Evolutionary conservation across 805 yeast species (phyloP).

Genomic region (Candida tammaniensis): DNA sequence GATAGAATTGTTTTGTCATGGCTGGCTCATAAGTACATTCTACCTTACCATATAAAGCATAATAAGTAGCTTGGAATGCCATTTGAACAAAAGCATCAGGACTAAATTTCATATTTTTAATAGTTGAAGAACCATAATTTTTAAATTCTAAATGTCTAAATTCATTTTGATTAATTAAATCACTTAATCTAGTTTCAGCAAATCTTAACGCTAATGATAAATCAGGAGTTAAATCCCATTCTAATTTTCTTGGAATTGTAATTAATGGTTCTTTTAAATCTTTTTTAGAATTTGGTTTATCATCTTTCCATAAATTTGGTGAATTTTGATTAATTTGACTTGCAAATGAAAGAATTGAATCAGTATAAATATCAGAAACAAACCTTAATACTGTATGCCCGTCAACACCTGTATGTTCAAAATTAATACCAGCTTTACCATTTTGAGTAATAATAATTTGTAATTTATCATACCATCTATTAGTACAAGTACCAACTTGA

Average conservation of each 20-base stretch:
- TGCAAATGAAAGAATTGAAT: constrained; percentile 84
- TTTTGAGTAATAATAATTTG: constrained; percentile 84
- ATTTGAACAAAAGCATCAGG: constrained; percentile 95
- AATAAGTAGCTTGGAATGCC: constrained; percentile 91
- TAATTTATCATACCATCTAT: constrained; percentile 91
- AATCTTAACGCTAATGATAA: constrained; percentile 76
- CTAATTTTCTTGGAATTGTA: constrained; percentile 81
- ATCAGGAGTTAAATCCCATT: constrained; percentile 80
- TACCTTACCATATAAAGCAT: constrained; percentile 86
- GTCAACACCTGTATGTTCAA: constrained; percentile 93
- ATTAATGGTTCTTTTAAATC: constrained; percentile 26
- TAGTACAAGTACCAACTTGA: constrained; percentile 91
- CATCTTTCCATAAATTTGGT: constrained; percentile 63
- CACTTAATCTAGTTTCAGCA: constrained; percentile 87
- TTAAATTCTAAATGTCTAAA: constrained; percentile 76
- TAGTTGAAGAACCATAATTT: constrained; percentile 68
- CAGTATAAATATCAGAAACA: constrained; percentile 89
- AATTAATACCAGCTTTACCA: constrained; percentile 90
- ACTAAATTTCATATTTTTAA: constrained; percentile 80
- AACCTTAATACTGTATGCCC: constrained; percentile 90
- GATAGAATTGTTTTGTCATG: constrained; percentile 84
- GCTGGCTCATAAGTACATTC: constrained; percentile 96
- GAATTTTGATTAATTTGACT: constrained; percentile 72
- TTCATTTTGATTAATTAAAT: constrained; percentile 85
- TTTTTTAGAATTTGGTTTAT: constrained; percentile 28